Percentiles rank a stretch among this genome's conserved stretches.
Evolutionary conservation across 169 alveolate species (phyloP).

Genomic region (Plasmodium sp.): DNA sequence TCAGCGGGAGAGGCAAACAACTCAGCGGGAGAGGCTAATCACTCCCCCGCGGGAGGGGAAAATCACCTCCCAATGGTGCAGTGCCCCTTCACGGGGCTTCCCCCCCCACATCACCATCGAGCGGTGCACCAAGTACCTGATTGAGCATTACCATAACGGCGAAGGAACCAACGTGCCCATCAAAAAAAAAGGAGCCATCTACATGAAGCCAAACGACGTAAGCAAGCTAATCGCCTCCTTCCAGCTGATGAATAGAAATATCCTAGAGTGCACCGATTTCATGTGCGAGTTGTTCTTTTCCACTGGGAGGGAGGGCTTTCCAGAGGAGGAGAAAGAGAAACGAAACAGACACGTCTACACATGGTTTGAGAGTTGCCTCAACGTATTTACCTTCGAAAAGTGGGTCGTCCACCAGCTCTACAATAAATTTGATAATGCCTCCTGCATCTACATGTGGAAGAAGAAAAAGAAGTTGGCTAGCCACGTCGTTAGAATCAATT

Average conservation of each 20-base stretch:
- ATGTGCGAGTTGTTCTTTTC: slow-evolving; percentile 12
- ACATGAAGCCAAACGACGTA: slow-evolving; percentile 46
- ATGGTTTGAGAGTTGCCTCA: slow-evolving; percentile 37
- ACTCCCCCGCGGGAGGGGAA: background rate
- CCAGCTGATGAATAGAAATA: slow-evolving; percentile 13
- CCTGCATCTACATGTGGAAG: slow-evolving; percentile 18
- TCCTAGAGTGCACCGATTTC: slow-evolving; percentile 17
- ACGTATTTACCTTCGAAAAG: slow-evolving; percentile 3
- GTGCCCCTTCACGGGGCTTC: background rate
- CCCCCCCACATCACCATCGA: background rate
- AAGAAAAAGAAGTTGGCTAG: background rate
- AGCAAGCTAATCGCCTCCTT: slow-evolving; percentile 15
- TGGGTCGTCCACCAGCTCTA: slow-evolving; percentile 18
- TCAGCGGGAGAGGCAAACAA: too few species aligned
- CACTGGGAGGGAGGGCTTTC: background rate
- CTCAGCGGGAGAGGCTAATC: too few species aligned
- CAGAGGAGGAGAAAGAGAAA: background rate
- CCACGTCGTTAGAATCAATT: slow-evolving; percentile 8
- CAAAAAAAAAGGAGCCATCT: slow-evolving; percentile 5
- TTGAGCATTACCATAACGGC: background rate
- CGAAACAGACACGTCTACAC: background rate
- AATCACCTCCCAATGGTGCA: background rate
- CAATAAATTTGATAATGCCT: slow-evolving; percentile 39
- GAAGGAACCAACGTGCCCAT: background rate
- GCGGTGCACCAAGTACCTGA: background rate